Conservation (phyloP, 2,329 filamentous ascomycete species). For the Cordyceps cateniannulata region DNA sequence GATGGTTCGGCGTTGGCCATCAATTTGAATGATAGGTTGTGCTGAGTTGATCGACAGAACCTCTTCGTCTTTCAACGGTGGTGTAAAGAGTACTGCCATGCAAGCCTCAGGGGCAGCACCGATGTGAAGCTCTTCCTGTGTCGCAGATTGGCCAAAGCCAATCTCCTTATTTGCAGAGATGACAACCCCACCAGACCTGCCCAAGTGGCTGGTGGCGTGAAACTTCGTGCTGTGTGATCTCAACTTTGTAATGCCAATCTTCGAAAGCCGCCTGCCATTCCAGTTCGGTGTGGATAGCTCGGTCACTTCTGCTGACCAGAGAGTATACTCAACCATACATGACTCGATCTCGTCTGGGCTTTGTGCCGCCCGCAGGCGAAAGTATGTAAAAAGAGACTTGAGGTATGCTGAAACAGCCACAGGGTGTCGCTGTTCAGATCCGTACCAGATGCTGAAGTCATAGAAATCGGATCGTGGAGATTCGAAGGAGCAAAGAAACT, state of each 20-base stretch:
- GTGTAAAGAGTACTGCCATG: conserved; percentile 28
- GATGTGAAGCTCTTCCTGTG: conserved; percentile 30
- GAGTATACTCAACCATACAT: neutral
- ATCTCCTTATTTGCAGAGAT: conserved; percentile 29
- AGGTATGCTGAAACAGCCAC: conserved; percentile 25
- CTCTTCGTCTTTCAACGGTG: conserved; percentile 21
- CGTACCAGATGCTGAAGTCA: conserved; percentile 29
- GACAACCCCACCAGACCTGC: conserved; percentile 22
- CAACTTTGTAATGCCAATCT: conserved; percentile 16
- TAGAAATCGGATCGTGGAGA: conserved; percentile 22
- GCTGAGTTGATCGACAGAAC: conserved; percentile 23
- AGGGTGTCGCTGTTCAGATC: conserved; percentile 24
- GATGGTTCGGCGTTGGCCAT: conserved; percentile 25
- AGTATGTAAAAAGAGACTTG: conserved; percentile 23
- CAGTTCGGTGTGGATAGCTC: neutral
- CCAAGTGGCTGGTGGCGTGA: conserved; percentile 19
- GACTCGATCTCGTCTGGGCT: neutral
- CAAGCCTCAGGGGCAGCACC: conserved; percentile 29
- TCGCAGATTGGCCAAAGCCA: conserved; percentile 30
- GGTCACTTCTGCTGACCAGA: neutral
- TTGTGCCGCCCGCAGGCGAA: conserved; percentile 12
- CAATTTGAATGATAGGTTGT: conserved; percentile 23
- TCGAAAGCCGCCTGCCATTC: conserved; percentile 8
- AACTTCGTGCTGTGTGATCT: conserved; percentile 21
- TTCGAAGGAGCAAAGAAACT: conserved; percentile 24